Conservation (phyloP, 305 asterid genomes). For the Rubia peregrina region DNA sequence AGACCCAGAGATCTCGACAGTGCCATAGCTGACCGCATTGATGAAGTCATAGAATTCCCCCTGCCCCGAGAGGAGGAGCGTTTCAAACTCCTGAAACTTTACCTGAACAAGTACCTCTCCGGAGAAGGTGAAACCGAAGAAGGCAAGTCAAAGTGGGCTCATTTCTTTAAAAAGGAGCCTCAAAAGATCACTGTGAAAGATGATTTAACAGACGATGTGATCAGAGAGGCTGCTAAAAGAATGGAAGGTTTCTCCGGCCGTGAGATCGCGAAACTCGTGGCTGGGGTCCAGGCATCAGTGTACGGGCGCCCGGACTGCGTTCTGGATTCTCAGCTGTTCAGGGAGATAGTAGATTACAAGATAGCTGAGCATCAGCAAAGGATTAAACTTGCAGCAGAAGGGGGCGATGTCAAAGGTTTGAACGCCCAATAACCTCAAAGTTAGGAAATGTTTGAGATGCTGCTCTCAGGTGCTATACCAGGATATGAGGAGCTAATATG, state of each 20-base stretch:
- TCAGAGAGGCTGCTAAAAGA: constrained; percentile 62
- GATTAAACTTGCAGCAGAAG: constrained; percentile 53
- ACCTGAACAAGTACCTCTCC: constrained; percentile 64
- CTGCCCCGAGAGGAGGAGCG: constrained; percentile 86
- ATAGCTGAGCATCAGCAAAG: constrained; percentile 86
- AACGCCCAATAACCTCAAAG: not conserved
- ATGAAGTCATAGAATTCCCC: constrained; percentile 92
- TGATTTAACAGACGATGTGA: constrained; percentile 56
- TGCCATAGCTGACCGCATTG: constrained; percentile 92
- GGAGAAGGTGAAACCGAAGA: constrained; percentile 49
- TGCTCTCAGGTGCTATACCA: not conserved
- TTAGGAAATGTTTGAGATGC: not conserved
- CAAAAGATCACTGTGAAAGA: constrained; percentile 59
- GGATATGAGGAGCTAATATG: not conserved
- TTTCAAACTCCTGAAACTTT: constrained; percentile 70
- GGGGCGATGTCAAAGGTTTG: constrained; percentile 12
- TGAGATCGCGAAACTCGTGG: constrained; percentile 93
- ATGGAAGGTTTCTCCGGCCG: constrained; percentile 90
- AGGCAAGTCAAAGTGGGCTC: constrained; percentile 38
- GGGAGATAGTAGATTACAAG: constrained; percentile 77
- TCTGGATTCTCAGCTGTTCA: constrained; percentile 55
- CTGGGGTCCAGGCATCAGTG: constrained; percentile 87
- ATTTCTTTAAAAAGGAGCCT: constrained; percentile 44
- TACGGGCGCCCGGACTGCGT: constrained; percentile 81
- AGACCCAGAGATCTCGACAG: constrained; percentile 92